phyloP scores from a whole-genome alignment of 2,329 filamentous ascomycete genomes.

The Scedosporium boydii region DNA sequence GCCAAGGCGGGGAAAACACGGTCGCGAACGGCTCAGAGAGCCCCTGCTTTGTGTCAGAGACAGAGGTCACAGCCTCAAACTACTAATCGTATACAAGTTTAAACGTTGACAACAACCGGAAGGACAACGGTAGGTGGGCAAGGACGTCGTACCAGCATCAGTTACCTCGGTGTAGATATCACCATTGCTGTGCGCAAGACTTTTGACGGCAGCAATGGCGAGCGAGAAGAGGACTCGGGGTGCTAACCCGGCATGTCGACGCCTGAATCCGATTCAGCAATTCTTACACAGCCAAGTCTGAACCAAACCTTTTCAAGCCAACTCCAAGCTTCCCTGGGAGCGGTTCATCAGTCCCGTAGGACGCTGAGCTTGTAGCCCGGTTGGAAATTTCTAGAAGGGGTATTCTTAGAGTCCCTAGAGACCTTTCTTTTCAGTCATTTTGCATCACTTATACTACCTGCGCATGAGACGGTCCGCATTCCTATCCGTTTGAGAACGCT shows the following conservation, averaged over 20 bases:
- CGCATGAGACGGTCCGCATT: not conserved
- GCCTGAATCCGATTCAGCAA: not conserved
- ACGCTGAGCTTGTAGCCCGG: not conserved
- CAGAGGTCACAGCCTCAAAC: not conserved
- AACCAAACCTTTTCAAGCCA: not conserved
- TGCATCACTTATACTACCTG: not conserved
- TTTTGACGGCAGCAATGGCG: not conserved
- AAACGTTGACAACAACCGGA: not conserved
- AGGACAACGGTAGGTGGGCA: not conserved
- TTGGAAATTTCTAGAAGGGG: not conserved
- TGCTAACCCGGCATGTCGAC: not conserved
- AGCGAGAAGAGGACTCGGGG: not conserved
- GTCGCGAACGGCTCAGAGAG: not conserved
- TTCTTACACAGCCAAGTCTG: not conserved
- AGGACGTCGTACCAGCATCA: not conserved
- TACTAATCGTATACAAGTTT: not conserved
- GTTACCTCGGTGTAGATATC: not conserved
- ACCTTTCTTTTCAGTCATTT: not conserved
- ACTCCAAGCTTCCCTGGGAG: not conserved
- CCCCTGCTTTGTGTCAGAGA: not conserved
- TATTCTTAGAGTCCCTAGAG: not conserved
- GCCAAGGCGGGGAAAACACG: too few species aligned
- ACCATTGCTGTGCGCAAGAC: too few species aligned
- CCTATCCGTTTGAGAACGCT: not conserved
- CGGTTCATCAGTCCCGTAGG: not conserved